Percentiles rank a stretch among this genome's conserved stretches.
These are phyloP conservation scores for Ajuga chamaepitys DNA, from an alignment of 257 asterid genomes.

Conservation along the genomic window DNA sequence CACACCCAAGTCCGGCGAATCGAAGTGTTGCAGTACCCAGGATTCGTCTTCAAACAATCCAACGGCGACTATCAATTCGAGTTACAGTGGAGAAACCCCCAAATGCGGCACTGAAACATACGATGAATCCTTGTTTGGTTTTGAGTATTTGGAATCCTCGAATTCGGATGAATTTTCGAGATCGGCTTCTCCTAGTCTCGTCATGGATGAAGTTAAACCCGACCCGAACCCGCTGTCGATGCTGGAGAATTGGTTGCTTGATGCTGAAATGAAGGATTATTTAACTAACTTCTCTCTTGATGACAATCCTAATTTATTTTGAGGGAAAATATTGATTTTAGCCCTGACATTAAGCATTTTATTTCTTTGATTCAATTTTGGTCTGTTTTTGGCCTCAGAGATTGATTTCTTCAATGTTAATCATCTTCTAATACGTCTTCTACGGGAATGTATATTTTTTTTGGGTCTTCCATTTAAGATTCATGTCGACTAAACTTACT, in stretches of 20 bases:
- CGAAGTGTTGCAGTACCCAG: constrained; percentile 39
- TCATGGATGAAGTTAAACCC: constrained; percentile 34
- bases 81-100: no score
- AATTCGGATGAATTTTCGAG: constrained; percentile 49
- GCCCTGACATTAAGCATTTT: constrained; percentile 20
- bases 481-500: no score
- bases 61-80: no score
- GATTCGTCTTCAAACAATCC: constrained; percentile 30
- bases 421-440: constrained; percentile 7
- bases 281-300: constrained; percentile 34
- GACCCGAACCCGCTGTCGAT: constrained; percentile 31
- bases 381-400: not conserved
- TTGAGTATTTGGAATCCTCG: constrained; percentile 40
- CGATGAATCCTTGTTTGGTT: constrained; percentile 53
- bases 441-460: not conserved
- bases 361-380: not conserved
- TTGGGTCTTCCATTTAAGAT: no score
- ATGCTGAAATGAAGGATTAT: constrained; percentile 50
- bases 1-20: constrained; percentile 22
- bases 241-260: constrained; percentile 72
- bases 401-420: not conserved
- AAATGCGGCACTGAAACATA: constrained; percentile 32
- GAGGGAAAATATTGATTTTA: constrained; percentile 3
- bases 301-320: constrained; percentile 37
- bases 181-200: constrained; percentile 33